A percentile compares a stretch with the other conserved stretches of the same genome.
Conservation (phyloP, 495 filamentous ascomycete genomes). For the Entonaema liquescens region DNA sequence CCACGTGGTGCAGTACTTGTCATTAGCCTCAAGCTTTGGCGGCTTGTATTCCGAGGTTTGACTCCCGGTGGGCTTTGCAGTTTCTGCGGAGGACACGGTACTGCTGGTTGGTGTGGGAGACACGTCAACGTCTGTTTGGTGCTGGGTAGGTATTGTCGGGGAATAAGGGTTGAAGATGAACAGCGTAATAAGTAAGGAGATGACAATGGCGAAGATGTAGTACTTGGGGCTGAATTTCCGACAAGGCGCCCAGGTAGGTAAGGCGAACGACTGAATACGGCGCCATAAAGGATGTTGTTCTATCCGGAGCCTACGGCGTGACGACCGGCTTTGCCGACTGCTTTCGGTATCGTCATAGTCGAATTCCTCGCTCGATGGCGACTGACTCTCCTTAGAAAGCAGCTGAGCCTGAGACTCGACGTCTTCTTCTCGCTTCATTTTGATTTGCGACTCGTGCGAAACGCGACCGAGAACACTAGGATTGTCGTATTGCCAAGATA, state of each 20-base stretch:
- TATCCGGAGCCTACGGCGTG: constrained; percentile 9
- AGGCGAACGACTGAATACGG: constrained; percentile 30
- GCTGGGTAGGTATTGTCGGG: constrained; percentile 32
- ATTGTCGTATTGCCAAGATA: background rate
- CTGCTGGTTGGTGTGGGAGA: background rate
- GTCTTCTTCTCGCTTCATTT: constrained; percentile 38
- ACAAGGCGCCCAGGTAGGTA: constrained; percentile 36
- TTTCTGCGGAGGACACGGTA: background rate
- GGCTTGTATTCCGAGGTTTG: background rate
- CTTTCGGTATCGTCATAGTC: constrained; percentile 33
- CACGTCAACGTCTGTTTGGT: constrained; percentile 29
- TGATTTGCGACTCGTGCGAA: constrained; percentile 2
- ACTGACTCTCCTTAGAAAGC: constrained; percentile 29
- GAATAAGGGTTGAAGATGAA: constrained; percentile 41
- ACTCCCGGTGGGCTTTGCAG: constrained; percentile 5
- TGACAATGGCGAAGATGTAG: constrained; percentile 27
- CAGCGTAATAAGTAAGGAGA: constrained; percentile 36
- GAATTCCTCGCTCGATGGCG: constrained; percentile 40
- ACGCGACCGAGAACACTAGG: background rate
- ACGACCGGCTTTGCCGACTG: constrained; percentile 26
- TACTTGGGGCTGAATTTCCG: constrained; percentile 42
- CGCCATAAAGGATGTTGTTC: constrained; percentile 34
- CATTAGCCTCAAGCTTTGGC: constrained; percentile 11
- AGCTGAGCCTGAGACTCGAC: constrained; percentile 41
- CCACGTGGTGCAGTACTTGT: constrained; percentile 46